Evolutionary conservation across 2,329 filamentous ascomycete species (phyloP), one percentile per base, ranked within the genome.

Genomic region (Ascochyta koolunga): DNA sequence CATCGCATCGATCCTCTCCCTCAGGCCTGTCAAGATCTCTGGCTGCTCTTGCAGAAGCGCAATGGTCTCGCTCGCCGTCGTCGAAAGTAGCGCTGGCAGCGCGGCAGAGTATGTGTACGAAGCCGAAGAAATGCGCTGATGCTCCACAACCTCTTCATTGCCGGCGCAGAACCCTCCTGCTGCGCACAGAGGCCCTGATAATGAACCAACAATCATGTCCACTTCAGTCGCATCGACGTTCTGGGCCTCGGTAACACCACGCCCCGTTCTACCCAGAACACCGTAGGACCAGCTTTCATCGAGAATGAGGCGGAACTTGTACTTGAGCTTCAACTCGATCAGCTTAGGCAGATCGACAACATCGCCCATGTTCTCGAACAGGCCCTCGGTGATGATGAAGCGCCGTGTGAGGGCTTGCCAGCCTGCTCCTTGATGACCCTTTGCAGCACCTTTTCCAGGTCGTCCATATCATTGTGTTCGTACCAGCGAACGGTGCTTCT

Each of bases 241-340:
- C 71, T 98, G 95, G 5, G 93, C 91, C 79, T 99, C 96, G 0
- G 95, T 98, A 33, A 98, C 82, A 54, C 95, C 95, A 46, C 92
- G 88, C 18, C 95, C 96, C 22, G 91, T 96, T 58, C 92, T 85
- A 41, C 95, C 95, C 5, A 99, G 84, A 16, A 98, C 90, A 56
- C 93, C 96, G 72, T 98, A 99, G 1, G 93, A 97, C 89, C 91
- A 96, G 1, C 93, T 96, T 80, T 99, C 95, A 74, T 99, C 95
- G 32, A 99, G 86, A 62, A 98, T 96, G 51, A 99, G 85, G 67
- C 95, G 91, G 80, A 98, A 99, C 79, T 97, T 99, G 84, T 98
- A 97, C 74, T 89, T 90, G 64, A 93, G 87, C 78, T 97, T 97
- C 64, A 99, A 82, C 73, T 96, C 93, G 60, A 98, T 82, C 66